Percentiles rank a stretch among this genome's conserved stretches.
phyloP scores from a whole-genome alignment of 2,329 filamentous ascomycete species.

The Lecanicillium sp. region DNA sequence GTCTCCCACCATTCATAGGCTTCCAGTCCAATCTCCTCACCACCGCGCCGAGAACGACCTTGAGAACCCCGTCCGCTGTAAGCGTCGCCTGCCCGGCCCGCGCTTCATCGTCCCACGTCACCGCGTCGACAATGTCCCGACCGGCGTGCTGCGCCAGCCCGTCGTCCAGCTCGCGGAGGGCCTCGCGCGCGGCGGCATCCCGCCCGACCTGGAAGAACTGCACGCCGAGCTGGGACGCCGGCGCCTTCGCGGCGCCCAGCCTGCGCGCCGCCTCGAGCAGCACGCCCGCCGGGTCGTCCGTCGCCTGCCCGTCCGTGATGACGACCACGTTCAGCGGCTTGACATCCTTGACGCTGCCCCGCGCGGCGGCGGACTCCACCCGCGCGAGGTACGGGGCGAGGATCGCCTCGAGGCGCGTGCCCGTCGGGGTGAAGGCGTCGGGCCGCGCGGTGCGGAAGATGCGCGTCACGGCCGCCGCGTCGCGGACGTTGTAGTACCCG shows the following conservation, averaged over 20 bases:
- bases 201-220: slow-evolving; percentile 94
- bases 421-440: slow-evolving; percentile 65
- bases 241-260: slow-evolving; percentile 64
- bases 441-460: slow-evolving; percentile 69
- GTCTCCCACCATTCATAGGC: slow-evolving; percentile 15
- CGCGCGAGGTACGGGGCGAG: slow-evolving; percentile 61
- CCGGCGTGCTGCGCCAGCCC: slow-evolving; percentile 49
- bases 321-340: slow-evolving; percentile 89
- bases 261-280: slow-evolving; percentile 62
- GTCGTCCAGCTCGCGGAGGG: slow-evolving; percentile 71
- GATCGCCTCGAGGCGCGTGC: slow-evolving; percentile 63
- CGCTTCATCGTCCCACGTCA: slow-evolving; percentile 58
- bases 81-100: slow-evolving; percentile 38
- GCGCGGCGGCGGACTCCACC: slow-evolving; percentile 32
- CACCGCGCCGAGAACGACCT: slow-evolving; percentile 74
- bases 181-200: slow-evolving; percentile 57
- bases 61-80: slow-evolving; percentile 67
- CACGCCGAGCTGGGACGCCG: slow-evolving; percentile 77
- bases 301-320: slow-evolving; percentile 81
- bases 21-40: slow-evolving; percentile 39
- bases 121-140: slow-evolving; percentile 88
- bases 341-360: slow-evolving; percentile 38
- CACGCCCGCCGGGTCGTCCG: slow-evolving; percentile 68
- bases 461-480: slow-evolving; percentile 49
- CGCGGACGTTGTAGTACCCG: slow-evolving; percentile 60